Evolutionary conservation across 495 filamentous ascomycete species (phyloP), one percentile per base, ranked within the genome.

Genomic region (Aspergillus ostianus): DNA sequence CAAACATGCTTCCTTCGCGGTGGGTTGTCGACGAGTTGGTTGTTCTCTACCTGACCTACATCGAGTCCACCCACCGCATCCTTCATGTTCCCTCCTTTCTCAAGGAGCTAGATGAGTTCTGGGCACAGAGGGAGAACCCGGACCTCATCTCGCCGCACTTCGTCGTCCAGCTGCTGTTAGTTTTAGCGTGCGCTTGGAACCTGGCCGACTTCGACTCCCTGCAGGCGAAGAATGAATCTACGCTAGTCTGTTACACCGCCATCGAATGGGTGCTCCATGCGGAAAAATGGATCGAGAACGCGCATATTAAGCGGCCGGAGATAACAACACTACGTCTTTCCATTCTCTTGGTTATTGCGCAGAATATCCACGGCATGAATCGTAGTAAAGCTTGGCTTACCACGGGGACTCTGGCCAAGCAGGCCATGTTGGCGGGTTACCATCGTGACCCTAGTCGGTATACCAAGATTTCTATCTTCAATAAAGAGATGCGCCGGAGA

Each of bases 401-500:
- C 2, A 83, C 82, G 2, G 84, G 85, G 0, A 72, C 79, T 0
- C 59, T 89, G 17, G 65, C 89, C 26, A 79, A 85, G 56, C 78
- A 79, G 21, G 80, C 83, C 6, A 80, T 84, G 82, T 67, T 79
- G 57, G 76, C 82, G 57, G 82, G 82, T 0, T 85, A 83, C 48
- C 83, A 85, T 56, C 76, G 83, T 19, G 82, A 85, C 56, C 77
- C 83, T 6, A 77, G 70, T 50, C 65, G 79, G 47, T 84, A 83
- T 57, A 66, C 76, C 6, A 73, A 72, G 21, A 83, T 89, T 46
- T 79, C 82, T 0, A 70, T 77, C 0, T 82, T 87, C 29, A 74
- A 77, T 15, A 79, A 83, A 50, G 88, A 91, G 69, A 83, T 89
- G 77, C 80, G 87, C n/a, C 72, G 87, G 48, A 77, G 88, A 20